phyloP scores from a whole-genome alignment of 2,329 filamentous ascomycete genomes.

The Penicillium sp. region DNA sequence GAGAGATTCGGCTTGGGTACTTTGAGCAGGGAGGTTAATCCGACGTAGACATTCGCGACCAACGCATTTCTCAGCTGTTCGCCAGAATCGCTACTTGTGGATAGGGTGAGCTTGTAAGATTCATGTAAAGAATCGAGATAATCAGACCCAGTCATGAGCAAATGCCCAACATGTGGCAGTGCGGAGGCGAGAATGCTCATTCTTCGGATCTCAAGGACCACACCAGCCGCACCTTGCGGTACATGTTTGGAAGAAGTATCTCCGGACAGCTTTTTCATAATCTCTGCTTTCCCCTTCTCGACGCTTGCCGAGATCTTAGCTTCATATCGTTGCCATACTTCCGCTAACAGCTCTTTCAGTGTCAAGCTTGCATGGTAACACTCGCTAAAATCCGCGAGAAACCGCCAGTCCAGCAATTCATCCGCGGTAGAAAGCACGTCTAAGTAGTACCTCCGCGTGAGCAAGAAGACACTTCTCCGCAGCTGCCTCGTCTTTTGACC shows the following conservation, averaged over 20 bases:
- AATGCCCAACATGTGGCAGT: conserved; percentile 45
- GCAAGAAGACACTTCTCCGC: conserved; percentile 60
- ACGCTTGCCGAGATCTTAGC: conserved; percentile 31
- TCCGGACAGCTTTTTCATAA: conserved; percentile 29
- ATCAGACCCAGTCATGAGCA: conserved; percentile 81
- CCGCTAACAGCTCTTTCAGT: conserved; percentile 49
- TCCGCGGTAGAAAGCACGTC: conserved; percentile 37
- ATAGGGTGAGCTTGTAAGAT: conserved; percentile 25
- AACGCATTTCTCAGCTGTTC: conserved; percentile 62
- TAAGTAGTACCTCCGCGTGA: conserved; percentile 58
- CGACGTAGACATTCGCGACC: conserved; percentile 70
- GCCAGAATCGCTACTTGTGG: conserved; percentile 46
- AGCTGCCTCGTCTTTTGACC: conserved; percentile 39
- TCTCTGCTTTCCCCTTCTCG: conserved; percentile 31
- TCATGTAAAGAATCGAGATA: conserved; percentile 70
- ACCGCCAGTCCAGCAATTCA: conserved; percentile 58
- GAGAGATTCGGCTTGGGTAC: conserved; percentile 66
- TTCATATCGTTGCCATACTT: conserved; percentile 41
- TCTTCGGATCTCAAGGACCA: conserved; percentile 28
- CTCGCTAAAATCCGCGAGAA: conserved; percentile 65
- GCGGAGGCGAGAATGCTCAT: conserved; percentile 38
- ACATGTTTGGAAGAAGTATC: background rate
- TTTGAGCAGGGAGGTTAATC: conserved; percentile 66
- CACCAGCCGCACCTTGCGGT: conserved; percentile 15
- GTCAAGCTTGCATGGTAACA: conserved; percentile 63